phyloP scores from a whole-genome alignment of 2,329 filamentous ascomycete species.

The Coleophoma crateriformis region DNA sequence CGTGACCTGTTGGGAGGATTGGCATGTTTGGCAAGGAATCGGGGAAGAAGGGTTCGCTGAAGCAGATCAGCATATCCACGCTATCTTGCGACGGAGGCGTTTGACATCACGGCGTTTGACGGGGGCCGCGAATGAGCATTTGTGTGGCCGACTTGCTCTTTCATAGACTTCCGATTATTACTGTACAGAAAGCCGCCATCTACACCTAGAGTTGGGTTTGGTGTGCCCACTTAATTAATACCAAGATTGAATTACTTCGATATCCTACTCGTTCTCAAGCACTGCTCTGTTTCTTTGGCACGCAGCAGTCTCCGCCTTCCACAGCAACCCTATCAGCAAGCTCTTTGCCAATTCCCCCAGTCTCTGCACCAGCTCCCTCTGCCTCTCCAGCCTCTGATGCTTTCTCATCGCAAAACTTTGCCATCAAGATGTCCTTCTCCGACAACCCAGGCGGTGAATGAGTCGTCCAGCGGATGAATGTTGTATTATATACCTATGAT shows the following conservation, averaged over 20 bases:
- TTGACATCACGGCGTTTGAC: constrained; percentile 4
- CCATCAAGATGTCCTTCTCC: constrained; percentile 56
- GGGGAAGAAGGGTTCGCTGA: no score
- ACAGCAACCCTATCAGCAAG: constrained; percentile 41
- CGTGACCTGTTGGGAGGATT: neutral
- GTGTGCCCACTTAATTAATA: constrained; percentile 6
- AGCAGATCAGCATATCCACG: no score
- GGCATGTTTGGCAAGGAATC: no score
- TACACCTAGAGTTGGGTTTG: neutral
- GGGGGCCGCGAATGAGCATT: neutral
- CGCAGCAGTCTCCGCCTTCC: constrained; percentile 48
- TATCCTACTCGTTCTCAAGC: neutral
- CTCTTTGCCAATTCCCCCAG: constrained; percentile 24
- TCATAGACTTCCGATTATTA: neutral
- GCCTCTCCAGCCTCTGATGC: constrained; percentile 52
- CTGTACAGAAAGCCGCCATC: constrained; percentile 1
- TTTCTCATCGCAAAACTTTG: constrained; percentile 54
- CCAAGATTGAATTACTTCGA: neutral
- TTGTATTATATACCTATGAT: constrained; percentile 60
- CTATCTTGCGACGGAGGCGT: neutral
- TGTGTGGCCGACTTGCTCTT: no score
- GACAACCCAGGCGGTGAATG: constrained; percentile 63
- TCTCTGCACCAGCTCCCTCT: constrained; percentile 16
- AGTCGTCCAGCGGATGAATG: constrained; percentile 69
- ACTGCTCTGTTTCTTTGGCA: constrained; percentile 33